Base-by-base conservation (phyloP, 768 basidiomycete genomes). In the Calocybe indica region DNA sequence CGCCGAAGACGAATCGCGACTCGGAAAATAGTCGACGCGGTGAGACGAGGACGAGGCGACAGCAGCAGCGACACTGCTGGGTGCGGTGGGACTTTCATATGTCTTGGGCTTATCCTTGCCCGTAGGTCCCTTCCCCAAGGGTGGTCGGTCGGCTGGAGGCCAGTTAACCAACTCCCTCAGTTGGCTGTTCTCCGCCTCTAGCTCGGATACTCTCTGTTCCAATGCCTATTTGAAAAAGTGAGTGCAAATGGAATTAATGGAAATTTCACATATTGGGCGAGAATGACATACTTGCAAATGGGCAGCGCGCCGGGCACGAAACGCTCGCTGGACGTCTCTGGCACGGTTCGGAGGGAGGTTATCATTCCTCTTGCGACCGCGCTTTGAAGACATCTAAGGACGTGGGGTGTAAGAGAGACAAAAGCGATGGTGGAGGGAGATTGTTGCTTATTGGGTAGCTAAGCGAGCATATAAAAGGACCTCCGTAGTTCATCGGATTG, bases 311-410 rank as follows among this genome's bases (percentile, higher is more conserved):
- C 92, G 74, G 32, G 91, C 92, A 52, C 91, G 78, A 71, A 93
- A 94, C 7, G 90, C 91, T 59, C 91, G 70, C 62, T 94, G 91
- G 12, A 92, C 88, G 58, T 93, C 92, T 49, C 92, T 73, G 29
- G 91, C 90, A 52, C 90, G 80, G 58, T 86, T 86, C 4, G 85
- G 85, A 49, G 86, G 85, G 40, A 88, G 78, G 58, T 79, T 83
- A 64, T 88, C 83, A 65, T 88, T 85, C 62, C 88, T 74, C 60
- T 91, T 91, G 59, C 89, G 79, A 52, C 89, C 90, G 59, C 89
- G 83, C 70, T 90, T 92, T 52, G 87, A 89, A 57, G 87, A 89
- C 85, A 88, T 89, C 22, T 22, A 48, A 57, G 48, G 55, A 57
- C 50, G 55, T 54, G 62, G 61, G 55, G 59, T 55, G 62, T 57